These are phyloP conservation scores for Diaporthe destruens DNA, from an alignment of 2,329 filamentous ascomycete genomes.

Conservation along the genomic window DNA sequence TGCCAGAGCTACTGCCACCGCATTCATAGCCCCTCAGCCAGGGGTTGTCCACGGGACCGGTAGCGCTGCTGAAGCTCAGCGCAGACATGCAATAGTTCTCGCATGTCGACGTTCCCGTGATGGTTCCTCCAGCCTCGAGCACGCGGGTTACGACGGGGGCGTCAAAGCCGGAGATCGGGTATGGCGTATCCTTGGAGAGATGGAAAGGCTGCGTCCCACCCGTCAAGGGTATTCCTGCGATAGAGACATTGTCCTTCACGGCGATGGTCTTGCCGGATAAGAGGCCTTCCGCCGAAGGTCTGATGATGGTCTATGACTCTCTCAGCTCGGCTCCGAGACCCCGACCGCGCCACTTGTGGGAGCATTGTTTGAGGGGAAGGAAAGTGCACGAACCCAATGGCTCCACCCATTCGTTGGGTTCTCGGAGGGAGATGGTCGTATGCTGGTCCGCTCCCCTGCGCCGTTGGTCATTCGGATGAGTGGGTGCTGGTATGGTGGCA, in stretches of 20 bases:
- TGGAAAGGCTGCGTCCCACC: slow-evolving; percentile 42
- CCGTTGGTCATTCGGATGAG: slow-evolving; percentile 4
- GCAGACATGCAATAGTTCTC: slow-evolving; percentile 44
- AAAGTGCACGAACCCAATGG: slow-evolving; percentile 28
- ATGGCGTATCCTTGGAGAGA: slow-evolving; percentile 38
- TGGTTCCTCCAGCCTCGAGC: slow-evolving; percentile 41
- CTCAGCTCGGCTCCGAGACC: slow-evolving; percentile 15
- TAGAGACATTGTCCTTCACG: slow-evolving; percentile 44
- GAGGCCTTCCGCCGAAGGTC: slow-evolving; percentile 29
- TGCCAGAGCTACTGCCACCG: slow-evolving; percentile 50
- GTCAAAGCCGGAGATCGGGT: slow-evolving; percentile 42
- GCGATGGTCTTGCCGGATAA: slow-evolving; percentile 42
- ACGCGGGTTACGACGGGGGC: slow-evolving; percentile 41
- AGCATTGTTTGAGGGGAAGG: slow-evolving; percentile 4
- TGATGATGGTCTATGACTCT: slow-evolving; percentile 31
- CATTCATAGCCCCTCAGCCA: slow-evolving; percentile 41
- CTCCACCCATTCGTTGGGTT: slow-evolving; percentile 40
- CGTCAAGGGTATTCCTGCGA: slow-evolving; percentile 43
- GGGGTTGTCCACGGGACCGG: slow-evolving; percentile 43
- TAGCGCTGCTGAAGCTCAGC: slow-evolving; percentile 43
- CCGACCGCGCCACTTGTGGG: background rate
- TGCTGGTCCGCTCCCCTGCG: slow-evolving; percentile 25
- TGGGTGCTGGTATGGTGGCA: slow-evolving; percentile 34
- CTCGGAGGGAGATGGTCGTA: slow-evolving; percentile 13
- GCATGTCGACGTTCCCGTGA: slow-evolving; percentile 43